Percentiles rank a stretch among this genome's conserved stretches.
Conservation (phyloP, 2,329 filamentous ascomycete genomes). For the Aquanectria penicillioides region DNA sequence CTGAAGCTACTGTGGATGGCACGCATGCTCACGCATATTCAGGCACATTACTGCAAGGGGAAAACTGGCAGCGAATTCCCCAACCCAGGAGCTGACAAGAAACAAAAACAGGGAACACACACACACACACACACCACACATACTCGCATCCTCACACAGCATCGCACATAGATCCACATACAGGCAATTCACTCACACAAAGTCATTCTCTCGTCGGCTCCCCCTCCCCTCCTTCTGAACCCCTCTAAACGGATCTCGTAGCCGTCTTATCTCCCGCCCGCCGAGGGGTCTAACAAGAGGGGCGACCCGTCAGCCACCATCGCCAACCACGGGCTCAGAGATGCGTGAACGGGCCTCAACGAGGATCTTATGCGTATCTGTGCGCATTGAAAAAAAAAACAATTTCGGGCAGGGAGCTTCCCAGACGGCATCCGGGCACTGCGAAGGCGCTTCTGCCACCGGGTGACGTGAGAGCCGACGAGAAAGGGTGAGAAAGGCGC, state of each 20-base stretch:
- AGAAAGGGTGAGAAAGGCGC: background rate
- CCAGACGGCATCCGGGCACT: conserved; percentile 23
- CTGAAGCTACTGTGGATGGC: conserved; percentile 12
- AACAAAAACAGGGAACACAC: background rate
- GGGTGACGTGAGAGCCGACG: conserved; percentile 29
- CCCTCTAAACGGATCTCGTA: conserved; percentile 1
- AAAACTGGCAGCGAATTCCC: background rate
- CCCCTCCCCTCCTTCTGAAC: background rate
- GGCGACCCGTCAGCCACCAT: conserved; percentile 6
- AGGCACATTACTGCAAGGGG: conserved; percentile 20
- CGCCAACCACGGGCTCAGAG: conserved; percentile 11
- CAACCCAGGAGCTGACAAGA: conserved; percentile 4
- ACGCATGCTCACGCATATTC: conserved; percentile 15
- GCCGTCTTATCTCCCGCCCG: background rate
- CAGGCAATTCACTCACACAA: background rate
- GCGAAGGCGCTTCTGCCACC: conserved; percentile 32
- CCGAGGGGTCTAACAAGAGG: too few species aligned
- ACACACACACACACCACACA: background rate
- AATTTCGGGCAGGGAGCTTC: conserved; percentile 39
- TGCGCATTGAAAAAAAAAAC: conserved; percentile 30
- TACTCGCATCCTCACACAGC: too few species aligned
- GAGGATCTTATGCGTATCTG: conserved; percentile 24
- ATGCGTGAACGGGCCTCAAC: conserved; percentile 31
- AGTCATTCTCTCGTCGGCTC: background rate
- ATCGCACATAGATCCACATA: background rate